Conservation (phyloP, 2,329 filamentous ascomycete species). For the Fusarium sp. region DNA sequence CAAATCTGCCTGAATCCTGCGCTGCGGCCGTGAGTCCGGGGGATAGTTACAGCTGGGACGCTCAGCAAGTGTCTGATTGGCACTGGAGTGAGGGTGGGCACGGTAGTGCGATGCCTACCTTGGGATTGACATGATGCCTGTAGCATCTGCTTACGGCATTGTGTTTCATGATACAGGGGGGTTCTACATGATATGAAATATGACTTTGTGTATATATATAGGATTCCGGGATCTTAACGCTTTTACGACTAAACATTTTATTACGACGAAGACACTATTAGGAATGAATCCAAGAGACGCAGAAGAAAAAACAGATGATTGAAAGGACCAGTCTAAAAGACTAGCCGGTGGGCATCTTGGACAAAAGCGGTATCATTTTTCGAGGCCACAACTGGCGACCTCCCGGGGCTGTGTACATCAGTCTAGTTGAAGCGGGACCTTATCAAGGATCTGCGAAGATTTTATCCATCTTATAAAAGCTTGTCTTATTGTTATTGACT, state of each 20-base stretch:
- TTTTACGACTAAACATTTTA: conserved; percentile 11
- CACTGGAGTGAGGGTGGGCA: conserved; percentile 27
- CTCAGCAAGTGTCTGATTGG: conserved; percentile 36
- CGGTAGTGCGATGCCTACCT: conserved; percentile 10
- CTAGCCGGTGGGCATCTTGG: background rate
- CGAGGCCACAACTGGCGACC: conserved; percentile 1
- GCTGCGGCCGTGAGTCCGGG: conserved; percentile 21
- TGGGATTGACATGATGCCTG: conserved; percentile 30
- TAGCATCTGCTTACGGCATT: conserved; percentile 1
- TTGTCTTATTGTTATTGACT: background rate
- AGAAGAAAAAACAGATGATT: background rate
- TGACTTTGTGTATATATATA: conserved; percentile 4
- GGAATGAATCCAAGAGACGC: background rate
- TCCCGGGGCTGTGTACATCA: background rate
- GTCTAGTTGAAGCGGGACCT: background rate
- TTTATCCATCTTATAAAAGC: background rate
- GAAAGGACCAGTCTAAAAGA: background rate
- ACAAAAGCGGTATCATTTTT: conserved; percentile 22
- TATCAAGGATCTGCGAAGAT: background rate
- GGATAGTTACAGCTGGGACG: conserved; percentile 23
- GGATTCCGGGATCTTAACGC: background rate
- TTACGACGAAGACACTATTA: background rate
- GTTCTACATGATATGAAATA: background rate
- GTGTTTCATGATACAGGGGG: background rate
- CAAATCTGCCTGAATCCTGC: conserved; percentile 29